phyloP scores from a whole-genome alignment of 2,329 filamentous ascomycete species.

The Chaetoscypha palmicola region DNA sequence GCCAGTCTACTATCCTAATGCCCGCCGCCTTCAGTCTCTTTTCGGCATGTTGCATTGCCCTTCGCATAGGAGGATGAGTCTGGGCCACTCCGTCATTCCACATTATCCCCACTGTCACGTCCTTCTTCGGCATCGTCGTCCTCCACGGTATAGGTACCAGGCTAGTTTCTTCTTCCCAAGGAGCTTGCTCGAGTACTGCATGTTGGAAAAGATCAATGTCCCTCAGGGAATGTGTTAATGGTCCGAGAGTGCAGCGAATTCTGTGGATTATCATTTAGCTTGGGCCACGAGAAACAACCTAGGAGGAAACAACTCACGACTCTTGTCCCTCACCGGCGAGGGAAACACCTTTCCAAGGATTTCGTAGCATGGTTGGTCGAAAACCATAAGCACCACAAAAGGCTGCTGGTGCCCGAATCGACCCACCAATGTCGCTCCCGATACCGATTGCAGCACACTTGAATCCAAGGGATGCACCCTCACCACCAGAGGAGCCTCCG shows the following conservation, averaged over 20 bases:
- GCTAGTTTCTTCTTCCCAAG: constrained; percentile 32
- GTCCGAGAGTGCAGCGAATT: constrained; percentile 23
- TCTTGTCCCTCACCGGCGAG: constrained; percentile 32
- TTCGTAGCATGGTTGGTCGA: constrained; percentile 18
- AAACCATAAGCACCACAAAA: constrained; percentile 27
- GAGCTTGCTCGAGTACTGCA: constrained; percentile 26
- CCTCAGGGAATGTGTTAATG: constrained; percentile 28
- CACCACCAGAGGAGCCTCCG: constrained; percentile 58
- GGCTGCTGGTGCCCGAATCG: constrained; percentile 35
- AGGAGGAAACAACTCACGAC: constrained; percentile 19
- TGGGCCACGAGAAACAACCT: constrained; percentile 24
- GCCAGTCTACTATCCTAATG: constrained; percentile 42
- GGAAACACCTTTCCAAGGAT: constrained; percentile 28
- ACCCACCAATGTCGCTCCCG: constrained; percentile 38
- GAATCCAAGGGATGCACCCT: constrained; percentile 41
- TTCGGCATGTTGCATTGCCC: constrained; percentile 26
- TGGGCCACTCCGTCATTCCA: constrained; percentile 29
- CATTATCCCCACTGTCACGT: constrained; percentile 31
- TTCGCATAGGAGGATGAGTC: constrained; percentile 31
- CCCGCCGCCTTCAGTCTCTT: constrained; percentile 27
- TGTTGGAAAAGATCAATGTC: constrained; percentile 30
- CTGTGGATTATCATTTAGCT: too few relatives aligned
- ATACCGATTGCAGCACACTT: constrained; percentile 36
- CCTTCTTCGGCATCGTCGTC: constrained; percentile 18
- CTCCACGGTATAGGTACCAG: constrained; percentile 33